Base-by-base conservation (phyloP, 2,329 filamentous ascomycete species). In the Aureobasidium sp. region DNA sequence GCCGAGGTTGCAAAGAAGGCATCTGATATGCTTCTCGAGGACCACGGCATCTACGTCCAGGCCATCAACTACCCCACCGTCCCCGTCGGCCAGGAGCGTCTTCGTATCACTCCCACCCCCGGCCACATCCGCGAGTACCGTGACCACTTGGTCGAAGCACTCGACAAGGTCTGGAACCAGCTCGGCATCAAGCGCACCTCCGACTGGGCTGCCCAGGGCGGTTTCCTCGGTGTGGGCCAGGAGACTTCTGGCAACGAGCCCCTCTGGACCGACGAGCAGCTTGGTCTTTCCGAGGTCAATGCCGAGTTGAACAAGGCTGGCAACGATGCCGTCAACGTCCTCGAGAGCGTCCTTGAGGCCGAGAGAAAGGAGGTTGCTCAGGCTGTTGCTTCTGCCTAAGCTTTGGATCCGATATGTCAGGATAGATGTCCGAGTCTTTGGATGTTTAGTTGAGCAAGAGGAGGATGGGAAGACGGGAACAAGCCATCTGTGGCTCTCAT, bases 41-140 rank as follows among this genome's bases (percentile, higher is more conserved):
- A 96, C 67, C 89, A 96, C 79, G 85, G 86, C 64, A 97, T 99
- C 72, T 99, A 99, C 73, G 94, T 99, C 29, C 94, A 99, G 78
- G 91, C 91, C 61, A 97, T 99, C 82, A 99, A 99, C 79, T 97
- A 97, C 77, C 94, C 94, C 2, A 99, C 94, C 57, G 94, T 99
- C 2, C 94, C 94, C 2, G 91, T 96, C 7, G 94, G 94, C n/a
- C 92, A 99, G 79, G 94, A 99, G 77, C 87, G 94, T 63, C 87
- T 99, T 62, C 89, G 94, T 67, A 91, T 99, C 74, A 99, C 94
- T 1, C 94, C 94, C 0, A 99, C 94, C 0, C 94, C 94, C 0
- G 94, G 94, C 47, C 94, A 99, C 74, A 85, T 84, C 61, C 88
- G 88, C 76, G 85, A 90, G 68, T 91, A 89, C 77, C 90, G 91